Evolutionary conservation across 2,329 filamentous ascomycete genomes (phyloP).

Genomic region (Stylonectria norvegica): DNA sequence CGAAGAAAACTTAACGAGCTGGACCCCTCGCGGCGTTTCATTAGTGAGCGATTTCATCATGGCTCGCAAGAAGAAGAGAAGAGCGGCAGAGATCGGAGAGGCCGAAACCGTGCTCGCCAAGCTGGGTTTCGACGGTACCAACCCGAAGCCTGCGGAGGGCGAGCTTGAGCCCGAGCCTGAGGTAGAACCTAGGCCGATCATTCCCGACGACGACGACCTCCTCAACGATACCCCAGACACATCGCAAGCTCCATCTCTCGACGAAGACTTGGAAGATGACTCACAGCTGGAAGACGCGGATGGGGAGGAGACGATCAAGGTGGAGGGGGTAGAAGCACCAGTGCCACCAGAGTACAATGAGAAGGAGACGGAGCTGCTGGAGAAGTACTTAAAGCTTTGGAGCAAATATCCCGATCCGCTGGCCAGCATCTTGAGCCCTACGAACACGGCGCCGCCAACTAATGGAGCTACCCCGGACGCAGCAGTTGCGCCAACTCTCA

Average conservation of each 20-base stretch:
- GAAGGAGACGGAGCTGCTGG: slow-evolving; percentile 45
- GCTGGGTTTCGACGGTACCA: slow-evolving; percentile 48
- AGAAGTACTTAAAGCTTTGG: slow-evolving; percentile 64
- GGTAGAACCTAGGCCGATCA: slow-evolving; percentile 38
- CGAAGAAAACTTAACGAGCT: slow-evolving; percentile 79
- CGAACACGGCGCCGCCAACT: slow-evolving; percentile 65
- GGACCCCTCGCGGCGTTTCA: slow-evolving; percentile 86
- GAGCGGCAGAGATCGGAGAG: slow-evolving; percentile 76
- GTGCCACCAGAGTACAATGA: slow-evolving; percentile 43
- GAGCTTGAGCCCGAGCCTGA: slow-evolving; percentile 36
- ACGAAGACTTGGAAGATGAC: slow-evolving; percentile 27
- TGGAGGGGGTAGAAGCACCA: slow-evolving; percentile 15
- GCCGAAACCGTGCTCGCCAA: slow-evolving; percentile 64
- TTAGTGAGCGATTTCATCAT: slow-evolving; percentile 84
- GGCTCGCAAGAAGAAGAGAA: slow-evolving; percentile 68
- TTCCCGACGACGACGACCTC: slow-evolving; percentile 54
- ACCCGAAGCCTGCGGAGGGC: slow-evolving; percentile 29
- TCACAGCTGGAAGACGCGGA: slow-evolving; percentile 16
- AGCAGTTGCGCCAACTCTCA: slow-evolving; percentile 58
- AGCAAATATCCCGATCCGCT: slow-evolving; percentile 55
- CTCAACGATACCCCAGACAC: slow-evolving; percentile 55
- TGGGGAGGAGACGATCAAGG: slow-evolving; percentile 22
- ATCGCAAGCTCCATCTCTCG: slow-evolving; percentile 41
- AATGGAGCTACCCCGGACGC: slow-evolving; percentile 54
- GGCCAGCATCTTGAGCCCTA: slow-evolving; percentile 52